Percentiles rank a stretch among this genome's conserved stretches.
Evolutionary conservation across 257 asterid species (phyloP).

Genomic region (Coffea canephora): DNA sequence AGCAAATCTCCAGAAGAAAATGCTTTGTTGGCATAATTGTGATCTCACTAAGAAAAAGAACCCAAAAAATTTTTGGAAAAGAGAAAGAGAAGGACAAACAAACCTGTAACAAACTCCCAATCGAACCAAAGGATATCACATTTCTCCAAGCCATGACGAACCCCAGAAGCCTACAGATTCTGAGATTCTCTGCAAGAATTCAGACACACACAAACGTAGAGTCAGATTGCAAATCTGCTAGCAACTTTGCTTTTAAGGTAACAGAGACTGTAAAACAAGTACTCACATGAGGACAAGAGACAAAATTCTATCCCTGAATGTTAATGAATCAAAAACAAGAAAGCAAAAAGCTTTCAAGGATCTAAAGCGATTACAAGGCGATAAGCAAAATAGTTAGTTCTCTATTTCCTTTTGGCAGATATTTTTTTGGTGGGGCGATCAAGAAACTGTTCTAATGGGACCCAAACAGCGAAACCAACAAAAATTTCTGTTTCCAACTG

Average conservation of each 20-base stretch:
- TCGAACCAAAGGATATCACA: slow-evolving; percentile 40
- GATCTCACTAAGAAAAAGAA: background rate
- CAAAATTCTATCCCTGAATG: background rate
- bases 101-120: slow-evolving; percentile 66
- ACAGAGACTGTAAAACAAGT: background rate
- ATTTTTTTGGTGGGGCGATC: background rate
- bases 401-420: background rate
- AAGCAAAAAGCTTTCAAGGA: too few species aligned
- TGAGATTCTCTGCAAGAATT: background rate
- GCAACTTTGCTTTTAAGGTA: background rate
- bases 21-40: background rate
- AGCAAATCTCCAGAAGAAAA: background rate
- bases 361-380: background rate
- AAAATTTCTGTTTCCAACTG: background rate
- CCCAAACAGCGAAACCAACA: slow-evolving; percentile 6
- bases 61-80: background rate
- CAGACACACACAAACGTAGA: background rate
- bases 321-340: too few species aligned
- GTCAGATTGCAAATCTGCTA: background rate
- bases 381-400: background rate
- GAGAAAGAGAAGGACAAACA: slow-evolving; percentile 1
- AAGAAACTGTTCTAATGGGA: background rate
- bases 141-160: slow-evolving; percentile 52
- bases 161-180: background rate
- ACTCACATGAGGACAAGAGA: background rate